Conservation (phyloP, 2,329 filamentous ascomycete species). For the Aspergillus versicolor region DNA sequence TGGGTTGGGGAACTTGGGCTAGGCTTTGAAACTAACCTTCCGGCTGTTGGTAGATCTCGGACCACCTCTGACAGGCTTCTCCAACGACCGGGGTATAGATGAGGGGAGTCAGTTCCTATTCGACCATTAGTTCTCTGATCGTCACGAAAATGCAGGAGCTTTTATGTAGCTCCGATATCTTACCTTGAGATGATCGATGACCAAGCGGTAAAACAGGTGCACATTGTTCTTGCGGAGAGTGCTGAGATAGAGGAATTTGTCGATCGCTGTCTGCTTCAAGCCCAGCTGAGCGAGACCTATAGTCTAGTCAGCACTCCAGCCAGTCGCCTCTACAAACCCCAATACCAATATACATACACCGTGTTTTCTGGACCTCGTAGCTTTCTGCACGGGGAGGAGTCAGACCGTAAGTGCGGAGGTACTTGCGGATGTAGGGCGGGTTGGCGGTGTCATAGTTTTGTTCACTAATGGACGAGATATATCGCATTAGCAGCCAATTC, state of each 20-base stretch:
- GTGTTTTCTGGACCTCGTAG: constrained; percentile 50
- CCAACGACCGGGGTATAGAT: constrained; percentile 64
- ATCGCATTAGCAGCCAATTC: background rate
- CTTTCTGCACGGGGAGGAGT: constrained; percentile 50
- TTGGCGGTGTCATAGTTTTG: constrained; percentile 51
- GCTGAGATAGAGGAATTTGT: constrained; percentile 52
- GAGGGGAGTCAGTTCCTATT: constrained; percentile 48
- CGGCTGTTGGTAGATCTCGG: constrained; percentile 89
- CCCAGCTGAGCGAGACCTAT: constrained; percentile 47
- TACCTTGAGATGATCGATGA: constrained; percentile 48
- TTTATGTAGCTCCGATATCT: background rate
- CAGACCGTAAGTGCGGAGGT: constrained; percentile 52
- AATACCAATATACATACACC: constrained; percentile 35
- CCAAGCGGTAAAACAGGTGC: constrained; percentile 52
- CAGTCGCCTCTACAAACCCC: background rate
- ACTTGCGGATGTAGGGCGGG: constrained; percentile 51
- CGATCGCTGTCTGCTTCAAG: constrained; percentile 47
- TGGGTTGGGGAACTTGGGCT: constrained; percentile 7
- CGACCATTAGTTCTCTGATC: constrained; percentile 16
- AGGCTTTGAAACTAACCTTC: constrained; percentile 60
- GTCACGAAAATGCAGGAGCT: background rate
- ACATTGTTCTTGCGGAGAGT: constrained; percentile 53
- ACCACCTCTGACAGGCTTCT: constrained; percentile 95
- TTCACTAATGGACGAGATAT: constrained; percentile 28
- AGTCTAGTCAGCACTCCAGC: constrained; percentile 10